phyloP scores from a whole-genome alignment of 108 stramenopile genomes.

The Pseudonitzschia delicatissima region DNA sequence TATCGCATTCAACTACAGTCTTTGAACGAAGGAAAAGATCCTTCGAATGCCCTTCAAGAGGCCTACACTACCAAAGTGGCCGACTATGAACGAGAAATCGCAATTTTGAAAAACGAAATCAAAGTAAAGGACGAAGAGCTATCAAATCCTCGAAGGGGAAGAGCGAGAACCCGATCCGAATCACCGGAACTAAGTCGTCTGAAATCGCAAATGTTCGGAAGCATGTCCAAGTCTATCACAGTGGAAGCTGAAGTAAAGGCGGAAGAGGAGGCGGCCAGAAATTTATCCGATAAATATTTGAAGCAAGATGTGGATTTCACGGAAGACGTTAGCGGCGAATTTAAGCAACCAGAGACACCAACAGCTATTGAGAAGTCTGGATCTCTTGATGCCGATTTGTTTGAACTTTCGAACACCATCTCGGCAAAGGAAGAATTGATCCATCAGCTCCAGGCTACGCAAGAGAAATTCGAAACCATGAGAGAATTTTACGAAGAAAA shows the following conservation, averaged over 20 bases:
- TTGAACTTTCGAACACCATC: constrained; percentile 45
- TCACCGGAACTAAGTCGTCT: constrained; percentile 35
- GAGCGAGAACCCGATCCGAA: neutral
- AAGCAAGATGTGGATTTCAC: constrained; percentile 3
- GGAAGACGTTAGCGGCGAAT: neutral
- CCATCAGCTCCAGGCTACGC: constrained; percentile 42
- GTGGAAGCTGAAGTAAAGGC: constrained; percentile 35
- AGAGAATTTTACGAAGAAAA: constrained; percentile 54
- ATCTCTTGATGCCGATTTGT: constrained; percentile 35
- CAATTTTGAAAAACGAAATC: constrained; percentile 23
- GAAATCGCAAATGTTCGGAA: constrained; percentile 34
- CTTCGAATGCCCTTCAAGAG: constrained; percentile 13
- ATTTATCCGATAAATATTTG: constrained; percentile 28
- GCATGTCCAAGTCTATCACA: constrained; percentile 18
- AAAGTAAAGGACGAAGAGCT: neutral
- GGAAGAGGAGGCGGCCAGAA: constrained; percentile 27
- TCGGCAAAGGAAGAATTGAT: constrained; percentile 60
- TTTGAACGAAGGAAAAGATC: constrained; percentile 13
- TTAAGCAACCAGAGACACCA: neutral
- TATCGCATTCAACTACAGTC: constrained; percentile 26
- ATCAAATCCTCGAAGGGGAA: neutral
- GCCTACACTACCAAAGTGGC: constrained; percentile 29
- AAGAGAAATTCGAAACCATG: constrained; percentile 57
- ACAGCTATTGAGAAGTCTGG: neutral
- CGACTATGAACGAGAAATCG: constrained; percentile 52